Evolutionary conservation across 1,139 yeast species (phyloP), one percentile per base, ranked within the genome.

Genomic region (Wickerhamomyces sp.): DNA sequence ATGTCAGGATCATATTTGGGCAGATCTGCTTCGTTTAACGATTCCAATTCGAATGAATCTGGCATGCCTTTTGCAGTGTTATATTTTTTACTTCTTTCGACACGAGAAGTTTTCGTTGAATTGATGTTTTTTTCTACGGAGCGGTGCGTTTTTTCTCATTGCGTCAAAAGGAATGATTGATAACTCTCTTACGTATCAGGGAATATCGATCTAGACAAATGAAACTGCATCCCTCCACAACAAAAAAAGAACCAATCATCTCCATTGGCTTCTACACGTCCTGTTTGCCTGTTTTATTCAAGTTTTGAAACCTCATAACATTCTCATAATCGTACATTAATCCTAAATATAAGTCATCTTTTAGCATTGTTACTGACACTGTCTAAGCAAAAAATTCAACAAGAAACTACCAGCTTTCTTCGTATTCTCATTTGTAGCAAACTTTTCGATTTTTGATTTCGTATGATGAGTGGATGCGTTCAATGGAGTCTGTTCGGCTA

Each of bases 381-480:
- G 51, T n/a, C 47, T 43, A 27, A 53, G 27, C 9, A 54, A 13
- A 27, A 51, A 47, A 11, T 47, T 47, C 36, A 49, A 30, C 3
- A 57, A 8, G 41, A 57, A 54, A 23, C 42, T 40, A 26, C 59
- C 61, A 37, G 49, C 60, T 35, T 53, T 57, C 46, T 55, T 57
- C 4, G 61, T 56, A 10, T 55, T 56, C 2, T 56, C 58, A 39
- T 53, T 44, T 29, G 48, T 51, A 3, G 54, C 45, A 29, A 54
- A 48, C 37, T 50, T 54, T 34, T 54, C 57, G 26, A 51, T 46
- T 6, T 31, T 29, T 1, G 46, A 31, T 9, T 46, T 43, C 2
- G 32, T 43, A 32, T 48, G 55, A 33, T 50, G 53, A 1, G 51
- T 48, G 0, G 50, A 14, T 10, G 59, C 55, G 27, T 46, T 50